Base-by-base conservation (phyloP, 2,329 filamentous ascomycete species). In the Ascochyta rabiei region DNA sequence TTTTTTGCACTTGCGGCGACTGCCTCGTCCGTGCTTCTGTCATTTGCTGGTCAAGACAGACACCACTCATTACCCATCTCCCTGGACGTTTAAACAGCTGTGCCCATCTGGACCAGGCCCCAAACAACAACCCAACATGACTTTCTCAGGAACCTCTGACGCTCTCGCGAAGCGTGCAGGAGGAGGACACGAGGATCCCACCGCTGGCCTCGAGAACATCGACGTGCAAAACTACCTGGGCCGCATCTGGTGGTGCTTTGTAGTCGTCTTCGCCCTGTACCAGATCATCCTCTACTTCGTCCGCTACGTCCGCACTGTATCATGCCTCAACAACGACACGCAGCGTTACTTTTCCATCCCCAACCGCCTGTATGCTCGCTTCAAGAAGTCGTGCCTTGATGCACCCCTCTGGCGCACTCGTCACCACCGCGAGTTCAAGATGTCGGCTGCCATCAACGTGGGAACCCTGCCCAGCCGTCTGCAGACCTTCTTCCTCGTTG, bases 281-380 rank as follows among this genome's bases (percentile, higher is more conserved):
- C 86, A 88, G 57, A 73, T 87, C 59, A 75, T 80, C 49, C 81
- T 86, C 45, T 81, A 83, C 49, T 76, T 89, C 52, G 79, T 84
- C 53, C 85, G 83, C 62, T 88, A 95, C 69, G 79, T 93, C 33
- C 86, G 92, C 60, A 88, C 84, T 23, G 81, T 96, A 39, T 83
- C 89, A 37, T 91, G 87, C 68, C 82, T 96, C 62, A 88, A 84
- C 77, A 91, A 91, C 77, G 88, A 90, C 61, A 88, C 82, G 1
- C 92, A 96, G 74, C 82, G 84, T 57, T 96, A 91, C 78, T 96
- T 93, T 71, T 83, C 87, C 40, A 78, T 80, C 21, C 82, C 89
- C 6, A 88, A 90, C 58, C 64, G 68, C 44, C 66, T 63, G 28
- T 79, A 74, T 53, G 76, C 78, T 42, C 69, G 62, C 45, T 73